These are phyloP conservation scores for Taphrina confusa DNA, from an alignment of 1,139 yeast genomes.

Conservation along the genomic window DNA sequence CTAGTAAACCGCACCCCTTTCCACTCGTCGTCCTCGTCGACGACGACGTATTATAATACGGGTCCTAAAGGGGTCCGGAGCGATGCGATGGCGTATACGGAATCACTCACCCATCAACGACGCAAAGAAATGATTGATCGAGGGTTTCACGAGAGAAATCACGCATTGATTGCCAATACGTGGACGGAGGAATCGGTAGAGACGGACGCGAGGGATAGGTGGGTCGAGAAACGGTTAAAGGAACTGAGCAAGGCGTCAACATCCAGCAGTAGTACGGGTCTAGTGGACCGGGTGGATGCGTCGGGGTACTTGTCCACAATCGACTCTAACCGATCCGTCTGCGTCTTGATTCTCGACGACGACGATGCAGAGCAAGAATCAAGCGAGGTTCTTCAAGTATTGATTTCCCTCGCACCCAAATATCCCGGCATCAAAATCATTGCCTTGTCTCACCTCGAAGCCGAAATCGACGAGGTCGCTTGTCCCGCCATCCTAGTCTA, in stretches of 20 bases:
- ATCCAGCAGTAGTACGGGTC: too few species aligned
- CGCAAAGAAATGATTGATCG: too few species aligned
- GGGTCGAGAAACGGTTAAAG: conserved; percentile 36
- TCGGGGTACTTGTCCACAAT: conserved; percentile 27
- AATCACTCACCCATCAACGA: neutral
- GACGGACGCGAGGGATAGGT: conserved; percentile 24
- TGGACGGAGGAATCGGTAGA: conserved; percentile 23
- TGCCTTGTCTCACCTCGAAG: conserved; percentile 21
- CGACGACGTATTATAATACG: conserved; percentile 24
- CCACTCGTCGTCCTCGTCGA: too few species aligned
- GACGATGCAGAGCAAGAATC: neutral
- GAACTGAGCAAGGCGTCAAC: conserved; percentile 26
- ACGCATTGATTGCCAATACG: too few species aligned
- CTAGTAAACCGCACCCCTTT: neutral
- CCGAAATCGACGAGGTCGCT: conserved; percentile 35
- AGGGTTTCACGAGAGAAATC: too few species aligned
- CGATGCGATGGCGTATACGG: conserved; percentile 19
- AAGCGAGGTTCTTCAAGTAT: neutral
- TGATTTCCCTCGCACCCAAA: conserved; percentile 2
- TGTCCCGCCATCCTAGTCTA: conserved; percentile 38
- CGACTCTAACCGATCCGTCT: conserved; percentile 24
- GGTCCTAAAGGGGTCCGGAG: conserved; percentile 39
- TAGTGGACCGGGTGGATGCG: conserved; percentile 27
- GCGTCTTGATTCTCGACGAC: conserved; percentile 25
- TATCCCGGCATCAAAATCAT: conserved; percentile 26